These are phyloP conservation scores for Dothistroma septosporum DNA, from an alignment of 2,329 filamentous ascomycete species.

Conservation along the genomic window DNA sequence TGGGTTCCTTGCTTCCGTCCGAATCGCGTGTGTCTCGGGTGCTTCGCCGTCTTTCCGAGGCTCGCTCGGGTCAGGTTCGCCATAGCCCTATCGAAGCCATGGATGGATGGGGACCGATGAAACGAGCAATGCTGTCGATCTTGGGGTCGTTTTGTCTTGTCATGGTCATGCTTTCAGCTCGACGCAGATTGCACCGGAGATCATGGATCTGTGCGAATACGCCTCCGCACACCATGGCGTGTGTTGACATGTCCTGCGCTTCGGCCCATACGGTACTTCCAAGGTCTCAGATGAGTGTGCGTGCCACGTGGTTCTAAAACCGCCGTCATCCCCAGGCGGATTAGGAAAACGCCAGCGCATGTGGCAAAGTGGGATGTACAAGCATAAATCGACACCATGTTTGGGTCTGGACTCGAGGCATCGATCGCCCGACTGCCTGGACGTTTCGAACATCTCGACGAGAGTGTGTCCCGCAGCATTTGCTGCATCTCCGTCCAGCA, in stretches of 20 bases:
- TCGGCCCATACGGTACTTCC: neutral
- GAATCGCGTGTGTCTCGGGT: neutral
- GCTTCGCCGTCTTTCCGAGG: neutral
- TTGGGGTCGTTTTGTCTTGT: neutral
- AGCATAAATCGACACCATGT: neutral
- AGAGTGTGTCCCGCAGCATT: neutral
- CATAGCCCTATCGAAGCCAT: neutral
- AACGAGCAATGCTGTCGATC: neutral
- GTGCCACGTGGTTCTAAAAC: neutral
- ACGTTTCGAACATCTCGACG: no score
- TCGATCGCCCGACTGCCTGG: neutral
- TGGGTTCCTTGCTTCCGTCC: neutral
- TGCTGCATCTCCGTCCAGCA: neutral
- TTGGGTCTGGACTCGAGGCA: neutral
- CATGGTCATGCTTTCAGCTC: no score
- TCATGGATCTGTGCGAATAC: neutral
- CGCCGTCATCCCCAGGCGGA: neutral
- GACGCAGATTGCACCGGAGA: neutral
- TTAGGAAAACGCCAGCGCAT: neutral
- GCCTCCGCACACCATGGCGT: neutral
- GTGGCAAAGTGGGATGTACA: conserved; percentile 7
- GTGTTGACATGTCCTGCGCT: neutral
- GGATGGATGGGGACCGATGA: neutral
- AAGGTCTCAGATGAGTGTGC: neutral
- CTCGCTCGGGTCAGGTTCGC: neutral